Base-by-base conservation (phyloP, 345 rosid species). In the Balakata baccata region DNA sequence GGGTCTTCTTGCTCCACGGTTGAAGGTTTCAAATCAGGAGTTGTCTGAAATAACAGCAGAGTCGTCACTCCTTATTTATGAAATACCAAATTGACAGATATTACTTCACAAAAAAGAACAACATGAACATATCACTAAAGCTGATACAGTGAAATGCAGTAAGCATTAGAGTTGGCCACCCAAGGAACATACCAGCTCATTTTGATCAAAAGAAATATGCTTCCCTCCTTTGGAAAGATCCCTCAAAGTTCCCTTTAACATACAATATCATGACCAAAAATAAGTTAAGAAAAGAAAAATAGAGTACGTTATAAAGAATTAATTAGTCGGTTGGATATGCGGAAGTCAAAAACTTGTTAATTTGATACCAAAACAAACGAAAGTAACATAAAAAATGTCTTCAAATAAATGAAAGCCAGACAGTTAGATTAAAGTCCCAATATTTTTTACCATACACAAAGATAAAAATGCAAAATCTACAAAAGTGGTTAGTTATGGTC, bases 241-340 rank as follows among this genome's bases (percentile, higher is more conserved):
- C 76, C 85, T 86, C 69, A 86, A 69, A 68, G 87, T 84, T 14
- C 87, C 87, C 87, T 84, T 75, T 64, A 74, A 65, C 69, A 74
- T 13, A 57, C 38, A 51, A 46, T n/a, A 12, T 52, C 46, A 69
- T 6, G 25, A n/a, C n/a, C n/a, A n/a, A n/a, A n/a, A n/a, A n/a
- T n/a, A n/a, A n/a, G n/a, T n/a, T n/a, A n/a, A n/a, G n/a, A n/a
- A n/a, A n/a, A n/a, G n/a, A n/a, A n/a, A n/a, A n/a, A n/a, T n/a
- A n/a, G n/a, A n/a, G n/a, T n/a, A n/a, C n/a, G n/a, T n/a, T n/a
- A n/a, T n/a, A n/a, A n/a, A n/a, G n/a, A n/a, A n/a, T n/a, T n/a
- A n/a, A n/a, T n/a, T n/a, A n/a, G n/a, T n/a, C n/a, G n/a, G n/a
- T n/a, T n/a, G n/a, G n/a, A n/a, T n/a, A n/a, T n/a, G n/a, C n/a